phyloP scores from a whole-genome alignment of 78 protist genomes.

The Planoprotostelium fungivorum region DNA sequence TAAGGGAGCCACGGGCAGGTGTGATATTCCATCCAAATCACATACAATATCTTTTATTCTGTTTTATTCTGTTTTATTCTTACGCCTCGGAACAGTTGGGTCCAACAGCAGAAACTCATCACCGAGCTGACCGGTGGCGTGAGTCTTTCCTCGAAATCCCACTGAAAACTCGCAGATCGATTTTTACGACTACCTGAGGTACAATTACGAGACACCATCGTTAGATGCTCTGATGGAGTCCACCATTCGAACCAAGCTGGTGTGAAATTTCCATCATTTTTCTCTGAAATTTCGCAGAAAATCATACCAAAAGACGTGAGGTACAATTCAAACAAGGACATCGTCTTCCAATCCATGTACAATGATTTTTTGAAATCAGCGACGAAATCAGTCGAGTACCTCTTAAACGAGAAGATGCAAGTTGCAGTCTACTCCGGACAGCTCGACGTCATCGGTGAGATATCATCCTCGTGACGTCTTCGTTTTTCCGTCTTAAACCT shows the following conservation, averaged over 20 bases:
- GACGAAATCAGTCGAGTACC: background rate
- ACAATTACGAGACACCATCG: background rate
- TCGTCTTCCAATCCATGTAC: too few species aligned
- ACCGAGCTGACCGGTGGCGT: background rate
- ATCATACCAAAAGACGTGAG: too few species aligned
- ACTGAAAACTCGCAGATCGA: background rate
- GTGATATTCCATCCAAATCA: background rate
- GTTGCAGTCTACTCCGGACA: background rate
- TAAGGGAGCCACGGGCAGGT: background rate
- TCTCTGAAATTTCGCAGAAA: too few species aligned
- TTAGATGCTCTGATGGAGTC: background rate
- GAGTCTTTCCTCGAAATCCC: background rate
- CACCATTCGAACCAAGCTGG: background rate
- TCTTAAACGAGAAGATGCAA: background rate
- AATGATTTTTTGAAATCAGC: background rate
- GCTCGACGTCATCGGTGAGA: background rate
- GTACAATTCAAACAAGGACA: too few species aligned
- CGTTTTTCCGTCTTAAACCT: background rate
- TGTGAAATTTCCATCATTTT: background rate
- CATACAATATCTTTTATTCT: too few species aligned
- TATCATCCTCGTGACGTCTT: too few species aligned
- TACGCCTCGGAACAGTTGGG: background rate
- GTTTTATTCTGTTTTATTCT: background rate
- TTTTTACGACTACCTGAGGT: background rate
- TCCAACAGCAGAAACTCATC: background rate